Base-by-base conservation (phyloP, 140 eudicot species). In the Ambrosia hybrid region DNA sequence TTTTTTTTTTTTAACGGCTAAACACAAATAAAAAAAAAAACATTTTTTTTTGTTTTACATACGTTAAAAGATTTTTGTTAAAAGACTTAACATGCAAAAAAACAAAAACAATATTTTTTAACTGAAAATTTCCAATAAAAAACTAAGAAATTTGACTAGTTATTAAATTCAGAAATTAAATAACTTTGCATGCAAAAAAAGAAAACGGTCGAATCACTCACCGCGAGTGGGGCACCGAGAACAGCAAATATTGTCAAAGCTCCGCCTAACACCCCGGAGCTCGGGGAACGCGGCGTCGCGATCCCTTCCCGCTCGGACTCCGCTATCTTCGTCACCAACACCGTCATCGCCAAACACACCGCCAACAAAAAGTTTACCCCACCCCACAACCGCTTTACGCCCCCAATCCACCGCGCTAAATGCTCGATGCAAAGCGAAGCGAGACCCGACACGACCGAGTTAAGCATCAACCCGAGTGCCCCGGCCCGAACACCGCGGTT, bases 221-320 rank as follows among this genome's bases (percentile, higher is more conserved):
- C 96, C 33, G 92, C 86, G 0, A 83, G 85, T 51, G 96, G 96
- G 67, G 86, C 79, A 36, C 92, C 96, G 38, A 89, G 68, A 1
- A 84, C 70, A 2, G 89, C 74, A 13, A 86, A 88, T 6, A 85
- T 61, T 0, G 76, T 41, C 74, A 83, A 80, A 30, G 88, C 87
- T 5, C 82, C 84, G 15, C 62, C 80, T 52, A 76, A 82, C 1
- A 85, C 67, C 0, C 66, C 74, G 21, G 63, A 4, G 38, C 56
- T 67, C 0, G 95, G 95, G 0, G 81, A 73, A 30, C 49, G 67
- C 7, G 68, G 26, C 26, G 26, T 63, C 9, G 3, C 3, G 59
- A 16, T 60, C 0, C 77, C 83, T 0, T 61, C 26, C 21, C 89
- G 30, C 0, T 65, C 6, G 9, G 57, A 41, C 59, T 80, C 85